These are phyloP conservation scores for Cyclocybe aegerita DNA, from an alignment of 768 basidiomycete species.

Conservation along the genomic window DNA sequence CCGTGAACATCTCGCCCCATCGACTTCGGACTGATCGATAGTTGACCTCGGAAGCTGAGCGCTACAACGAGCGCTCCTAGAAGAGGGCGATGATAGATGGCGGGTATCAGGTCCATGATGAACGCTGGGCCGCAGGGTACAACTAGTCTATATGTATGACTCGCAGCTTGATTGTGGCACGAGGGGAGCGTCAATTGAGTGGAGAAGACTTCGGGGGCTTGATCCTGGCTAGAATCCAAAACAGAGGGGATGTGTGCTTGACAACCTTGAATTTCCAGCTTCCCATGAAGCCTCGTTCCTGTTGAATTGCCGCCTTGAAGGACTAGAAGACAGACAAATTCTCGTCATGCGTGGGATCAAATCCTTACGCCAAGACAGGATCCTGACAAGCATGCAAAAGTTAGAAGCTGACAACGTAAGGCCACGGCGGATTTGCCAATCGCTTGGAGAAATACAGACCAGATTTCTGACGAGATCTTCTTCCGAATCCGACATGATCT, in stretches of 20 bases:
- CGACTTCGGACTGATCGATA: no score
- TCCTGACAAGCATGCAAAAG: slow-evolving; percentile 4
- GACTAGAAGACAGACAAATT: slow-evolving; percentile 5
- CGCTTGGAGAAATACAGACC: slow-evolving; percentile 10
- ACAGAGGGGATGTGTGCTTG: slow-evolving; percentile 2
- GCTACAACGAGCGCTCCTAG: no score
- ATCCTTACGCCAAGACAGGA: slow-evolving; percentile 5
- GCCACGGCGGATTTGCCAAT: slow-evolving; percentile 11
- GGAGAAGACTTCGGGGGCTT: slow-evolving; percentile 1
- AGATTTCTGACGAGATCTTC: slow-evolving; percentile 11
- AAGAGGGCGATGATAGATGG: no score
- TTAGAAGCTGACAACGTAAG: slow-evolving; percentile 14
- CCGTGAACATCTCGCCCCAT: no score
- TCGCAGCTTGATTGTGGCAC: no score
- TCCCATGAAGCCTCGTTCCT: slow-evolving; percentile 20
- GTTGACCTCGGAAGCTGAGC: no score
- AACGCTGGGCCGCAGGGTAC: no score
- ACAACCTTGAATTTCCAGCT: slow-evolving; percentile 15
- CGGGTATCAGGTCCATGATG: no score
- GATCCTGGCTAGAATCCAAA: slow-evolving; percentile 5
- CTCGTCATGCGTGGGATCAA: slow-evolving; percentile 15
- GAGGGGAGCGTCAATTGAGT: no score
- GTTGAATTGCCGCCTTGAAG: slow-evolving; percentile 16
- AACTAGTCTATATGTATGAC: no score
- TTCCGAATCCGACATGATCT: slow-evolving; percentile 21